phyloP scores from a whole-genome alignment of 176 grass and related monocot genomes.

The Carex myosuroides region DNA sequence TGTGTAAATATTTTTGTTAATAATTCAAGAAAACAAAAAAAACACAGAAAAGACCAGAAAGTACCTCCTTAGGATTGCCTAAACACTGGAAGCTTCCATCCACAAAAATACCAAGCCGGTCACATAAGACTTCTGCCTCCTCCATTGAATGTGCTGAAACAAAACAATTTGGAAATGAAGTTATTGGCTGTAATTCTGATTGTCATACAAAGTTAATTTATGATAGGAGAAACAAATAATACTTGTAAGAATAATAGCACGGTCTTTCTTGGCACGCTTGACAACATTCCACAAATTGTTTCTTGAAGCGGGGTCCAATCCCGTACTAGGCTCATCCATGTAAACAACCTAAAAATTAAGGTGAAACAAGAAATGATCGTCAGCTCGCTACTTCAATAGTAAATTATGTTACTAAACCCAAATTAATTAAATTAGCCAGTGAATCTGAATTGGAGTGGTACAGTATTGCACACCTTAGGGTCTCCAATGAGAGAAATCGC shows the following conservation, averaged over 20 bases:
- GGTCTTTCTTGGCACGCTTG: conserved; percentile 66
- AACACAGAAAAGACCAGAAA: neutral
- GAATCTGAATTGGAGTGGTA: neutral
- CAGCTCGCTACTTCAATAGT: neutral
- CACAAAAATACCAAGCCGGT: conserved; percentile 73
- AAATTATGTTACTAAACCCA: neutral
- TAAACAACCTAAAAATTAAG: conserved; percentile 53
- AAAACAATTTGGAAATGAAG: neutral
- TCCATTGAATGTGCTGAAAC: conserved; percentile 92
- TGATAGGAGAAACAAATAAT: conserved; percentile 8
- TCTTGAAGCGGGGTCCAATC: conserved; percentile 64
- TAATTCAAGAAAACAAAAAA: neutral
- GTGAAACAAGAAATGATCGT: neutral
- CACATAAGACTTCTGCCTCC: conserved; percentile 75
- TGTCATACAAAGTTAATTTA: neutral
- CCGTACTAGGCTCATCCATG: conserved; percentile 96
- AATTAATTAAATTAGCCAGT: neutral
- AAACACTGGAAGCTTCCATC: conserved; percentile 72
- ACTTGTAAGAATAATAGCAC: conserved; percentile 95
- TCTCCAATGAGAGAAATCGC: conserved; percentile 79
- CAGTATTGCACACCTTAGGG: conserved; percentile 42
- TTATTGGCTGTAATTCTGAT: no score
- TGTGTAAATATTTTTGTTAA: neutral
- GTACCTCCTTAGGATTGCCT: conserved; percentile 78
- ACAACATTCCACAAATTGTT: conserved; percentile 75